These are phyloP conservation scores for Rhynchosporium graminicola DNA, from an alignment of 2,329 filamentous ascomycete species.

Conservation along the genomic window DNA sequence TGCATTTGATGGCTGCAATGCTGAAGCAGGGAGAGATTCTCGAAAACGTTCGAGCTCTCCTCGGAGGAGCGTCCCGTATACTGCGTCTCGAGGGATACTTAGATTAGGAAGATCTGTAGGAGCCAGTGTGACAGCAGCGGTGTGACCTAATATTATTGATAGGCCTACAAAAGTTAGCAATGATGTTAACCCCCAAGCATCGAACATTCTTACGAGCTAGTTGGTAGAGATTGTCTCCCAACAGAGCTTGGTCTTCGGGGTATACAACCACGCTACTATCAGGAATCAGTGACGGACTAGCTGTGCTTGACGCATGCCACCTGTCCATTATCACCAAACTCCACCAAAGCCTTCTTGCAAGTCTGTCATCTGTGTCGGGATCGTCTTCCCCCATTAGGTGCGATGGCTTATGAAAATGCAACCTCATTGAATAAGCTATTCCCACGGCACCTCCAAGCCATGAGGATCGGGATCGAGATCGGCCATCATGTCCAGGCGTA, in stretches of 20 bases:
- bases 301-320: constrained; percentile 70
- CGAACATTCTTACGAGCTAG: constrained; percentile 59
- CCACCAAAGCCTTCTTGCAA: constrained; percentile 70
- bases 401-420: constrained; percentile 51
- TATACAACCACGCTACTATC: constrained; percentile 61
- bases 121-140: constrained; percentile 49
- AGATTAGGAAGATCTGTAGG: constrained; percentile 47
- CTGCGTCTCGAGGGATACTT: constrained; percentile 44
- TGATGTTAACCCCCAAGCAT: background rate
- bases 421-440: constrained; percentile 63
- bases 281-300: constrained; percentile 62
- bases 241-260: constrained; percentile 57
- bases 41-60: constrained; percentile 66
- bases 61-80: constrained; percentile 53
- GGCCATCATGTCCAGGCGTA: constrained; percentile 46
- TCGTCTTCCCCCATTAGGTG: constrained; percentile 50
- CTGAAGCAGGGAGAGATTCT: constrained; percentile 59
- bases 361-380: constrained; percentile 60
- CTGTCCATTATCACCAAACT: constrained; percentile 70
- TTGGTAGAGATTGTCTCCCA: constrained; percentile 65
- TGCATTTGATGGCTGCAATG: constrained; percentile 51
- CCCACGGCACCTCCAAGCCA: constrained; percentile 67
- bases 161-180: constrained; percentile 46
- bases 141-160: constrained; percentile 59
- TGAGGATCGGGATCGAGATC: constrained; percentile 48